Percentiles rank a stretch among this genome's conserved stretches.
phyloP scores from a whole-genome alignment of 352 stramenopile genomes.

The Phytophthora chlamydospora region DNA sequence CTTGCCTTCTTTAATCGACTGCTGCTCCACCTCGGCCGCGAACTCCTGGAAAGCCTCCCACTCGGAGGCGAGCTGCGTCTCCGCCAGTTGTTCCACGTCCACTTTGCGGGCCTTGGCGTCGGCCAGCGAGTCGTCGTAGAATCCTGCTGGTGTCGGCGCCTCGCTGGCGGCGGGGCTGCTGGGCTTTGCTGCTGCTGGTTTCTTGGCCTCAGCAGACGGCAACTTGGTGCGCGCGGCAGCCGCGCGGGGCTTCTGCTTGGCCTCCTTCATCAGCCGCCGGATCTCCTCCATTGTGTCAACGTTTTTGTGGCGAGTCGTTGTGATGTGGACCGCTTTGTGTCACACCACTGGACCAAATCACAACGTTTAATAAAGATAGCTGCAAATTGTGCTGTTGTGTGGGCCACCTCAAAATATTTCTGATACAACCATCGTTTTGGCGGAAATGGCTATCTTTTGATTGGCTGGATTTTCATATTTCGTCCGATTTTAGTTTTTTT shows the following conservation, averaged over 20 bases:
- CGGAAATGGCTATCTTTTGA: no score
- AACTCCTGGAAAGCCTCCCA: constrained; percentile 74
- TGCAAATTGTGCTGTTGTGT: no score
- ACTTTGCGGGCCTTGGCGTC: constrained; percentile 56
- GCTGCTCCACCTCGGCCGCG: constrained; percentile 57
- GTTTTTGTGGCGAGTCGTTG: no score
- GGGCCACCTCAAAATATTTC: no score
- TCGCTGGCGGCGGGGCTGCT: not conserved
- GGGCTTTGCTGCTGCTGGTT: constrained; percentile 4
- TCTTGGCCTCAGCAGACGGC: not conserved
- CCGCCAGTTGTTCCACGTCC: constrained; percentile 50
- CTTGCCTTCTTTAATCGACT: constrained; percentile 40
- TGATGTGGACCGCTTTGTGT: not conserved
- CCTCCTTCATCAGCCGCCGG: constrained; percentile 48
- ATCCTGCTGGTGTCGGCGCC: constrained; percentile 39
- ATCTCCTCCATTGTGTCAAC: no score
- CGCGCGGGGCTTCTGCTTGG: constrained; percentile 35
- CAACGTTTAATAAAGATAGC: no score
- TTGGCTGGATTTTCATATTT: not conserved
- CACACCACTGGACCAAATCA: no score
- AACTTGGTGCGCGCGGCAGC: not conserved
- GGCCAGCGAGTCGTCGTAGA: constrained; percentile 60
- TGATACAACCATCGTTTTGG: no score
- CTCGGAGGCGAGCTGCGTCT: constrained; percentile 51
- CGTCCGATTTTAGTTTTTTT: not conserved